phyloP scores from a whole-genome alignment of 371 early-diverging fungal species.

The Nematocida homosporus region DNA sequence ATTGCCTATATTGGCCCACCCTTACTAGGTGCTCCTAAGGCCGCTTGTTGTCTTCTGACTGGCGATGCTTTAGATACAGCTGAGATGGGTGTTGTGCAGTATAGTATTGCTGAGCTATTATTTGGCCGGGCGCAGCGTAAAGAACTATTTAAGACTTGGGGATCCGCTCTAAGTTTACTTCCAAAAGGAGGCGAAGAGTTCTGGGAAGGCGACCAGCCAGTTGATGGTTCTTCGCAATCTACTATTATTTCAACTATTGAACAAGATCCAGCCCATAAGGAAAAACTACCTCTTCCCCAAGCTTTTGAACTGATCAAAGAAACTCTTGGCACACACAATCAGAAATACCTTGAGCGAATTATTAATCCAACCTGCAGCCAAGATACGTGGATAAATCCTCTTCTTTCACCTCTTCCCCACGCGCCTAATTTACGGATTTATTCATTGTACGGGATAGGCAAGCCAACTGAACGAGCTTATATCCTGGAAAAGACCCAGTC shows the following conservation, averaged over 20 bases:
- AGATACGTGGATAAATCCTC: slow-evolving; percentile 77
- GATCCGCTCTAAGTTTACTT: slow-evolving; percentile 73
- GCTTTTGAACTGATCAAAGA: neutral
- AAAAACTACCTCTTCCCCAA: neutral
- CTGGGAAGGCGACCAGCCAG: slow-evolving; percentile 71
- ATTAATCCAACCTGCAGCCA: slow-evolving; percentile 1
- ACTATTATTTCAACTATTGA: neutral
- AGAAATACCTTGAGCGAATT: slow-evolving; percentile 9
- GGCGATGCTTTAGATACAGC: slow-evolving; percentile 81
- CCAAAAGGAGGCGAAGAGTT: slow-evolving; percentile 78
- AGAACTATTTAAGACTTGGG: slow-evolving; percentile 77
- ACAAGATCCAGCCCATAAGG: neutral
- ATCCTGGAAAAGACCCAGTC: slow-evolving; percentile 67
- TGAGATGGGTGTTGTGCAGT: slow-evolving; percentile 74
- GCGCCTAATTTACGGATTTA: slow-evolving; percentile 75
- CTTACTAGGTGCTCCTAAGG: slow-evolving; percentile 79
- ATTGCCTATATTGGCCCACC: slow-evolving; percentile 81
- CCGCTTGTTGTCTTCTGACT: slow-evolving; percentile 71
- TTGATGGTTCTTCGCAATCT: neutral
- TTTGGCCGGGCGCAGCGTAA: slow-evolving; percentile 75
- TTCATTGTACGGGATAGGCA: slow-evolving; percentile 77
- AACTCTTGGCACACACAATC: slow-evolving; percentile 5
- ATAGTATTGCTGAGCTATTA: slow-evolving; percentile 76
- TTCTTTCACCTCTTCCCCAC: slow-evolving; percentile 74
- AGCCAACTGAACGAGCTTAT: slow-evolving; percentile 76